phyloP scores from a whole-genome alignment of 805 yeast species.

The Aciculoconidium aculeatum region DNA sequence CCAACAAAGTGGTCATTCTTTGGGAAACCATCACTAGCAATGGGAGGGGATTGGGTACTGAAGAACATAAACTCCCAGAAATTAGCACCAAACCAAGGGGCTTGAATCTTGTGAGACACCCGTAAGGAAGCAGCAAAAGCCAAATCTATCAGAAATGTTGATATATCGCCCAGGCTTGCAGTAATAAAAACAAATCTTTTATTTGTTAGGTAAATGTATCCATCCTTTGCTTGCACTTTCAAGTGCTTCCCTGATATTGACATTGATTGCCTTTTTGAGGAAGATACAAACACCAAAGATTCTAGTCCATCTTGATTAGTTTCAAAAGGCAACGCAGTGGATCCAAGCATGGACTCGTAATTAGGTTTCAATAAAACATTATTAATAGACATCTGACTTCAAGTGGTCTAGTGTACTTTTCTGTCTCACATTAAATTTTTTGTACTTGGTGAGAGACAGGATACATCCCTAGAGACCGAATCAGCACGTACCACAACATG shows the following conservation, averaged over 20 bases:
- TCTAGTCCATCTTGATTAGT: constrained; percentile 16
- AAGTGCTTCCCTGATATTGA: constrained; percentile 12
- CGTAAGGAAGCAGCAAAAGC: constrained; percentile 20
- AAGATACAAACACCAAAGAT: constrained; percentile 9
- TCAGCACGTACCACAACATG: too few species aligned
- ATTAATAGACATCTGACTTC: constrained; percentile 33
- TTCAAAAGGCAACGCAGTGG: constrained; percentile 14
- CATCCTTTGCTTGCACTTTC: constrained; percentile 31
- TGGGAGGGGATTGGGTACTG: constrained; percentile 24
- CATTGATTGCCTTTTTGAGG: constrained; percentile 24
- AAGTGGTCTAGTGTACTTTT: too few species aligned
- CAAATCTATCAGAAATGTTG: constrained; percentile 35
- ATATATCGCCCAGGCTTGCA: constrained; percentile 35
- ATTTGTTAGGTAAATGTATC: constrained; percentile 37
- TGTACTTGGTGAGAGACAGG: too few species aligned
- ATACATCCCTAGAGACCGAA: too few species aligned
- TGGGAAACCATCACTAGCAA: constrained; percentile 37
- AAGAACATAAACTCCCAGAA: constrained; percentile 41
- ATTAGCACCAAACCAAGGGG: constrained; percentile 53
- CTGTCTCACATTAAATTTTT: too few species aligned
- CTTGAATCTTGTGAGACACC: constrained; percentile 34
- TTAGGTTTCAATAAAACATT: constrained; percentile 14
- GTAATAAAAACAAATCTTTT: constrained; percentile 36
- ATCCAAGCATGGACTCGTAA: constrained; percentile 7
- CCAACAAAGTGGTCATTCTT: constrained; percentile 33